Base-by-base conservation (phyloP, 2,329 filamentous ascomycete species). In the Cercospora sp. region DNA sequence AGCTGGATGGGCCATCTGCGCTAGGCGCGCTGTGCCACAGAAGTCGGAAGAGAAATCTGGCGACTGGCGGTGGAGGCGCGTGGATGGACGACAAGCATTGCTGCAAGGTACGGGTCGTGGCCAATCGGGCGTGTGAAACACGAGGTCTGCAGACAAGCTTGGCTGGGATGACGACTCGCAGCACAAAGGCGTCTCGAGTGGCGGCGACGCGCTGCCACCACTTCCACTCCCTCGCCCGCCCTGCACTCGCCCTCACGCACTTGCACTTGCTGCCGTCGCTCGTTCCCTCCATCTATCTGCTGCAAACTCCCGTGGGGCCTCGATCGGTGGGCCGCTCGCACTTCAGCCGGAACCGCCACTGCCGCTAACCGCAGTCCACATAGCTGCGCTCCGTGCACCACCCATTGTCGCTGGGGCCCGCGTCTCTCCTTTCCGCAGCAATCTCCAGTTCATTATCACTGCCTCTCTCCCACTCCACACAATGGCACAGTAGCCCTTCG, bases 371-470 rank as follows among this genome's bases (percentile, higher is more conserved):
- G 30, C 53, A 57, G n/a, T 28, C 53, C 53, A 31, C 53, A 18
- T 26, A 23, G 53, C 53, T 57, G 53, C 53, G 30, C 26, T 58
- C 53, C 53, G 53, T 58, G 53, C 53, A 18, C 53, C 20, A 58
- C 30, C 53, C 26, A 30, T 58, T 33, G 30, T 62, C 60, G 40
- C 60, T 48, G 23, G 60, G 42, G 60, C n/a, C 60, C 60, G 40
- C 59, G 48, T n/a, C 18, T 48, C 60, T 60, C 58, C 58, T 51
- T 62, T 62, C 26, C 60, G 33, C 31, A 51, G 60, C 40, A 62
- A 31, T 48, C 23, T 62, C 60, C 60, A 30, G 59, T 26, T 30
- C 42, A 48, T 62, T n/a, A 33, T 31, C 42, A 45, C 60, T 10
- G 28, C 60, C 26, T 31, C 20, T 13, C 36, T 12, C 23, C 36